These are phyloP conservation scores for Canavalia gladiata DNA, from an alignment of 306 rosid genomes.

Conservation along the genomic window DNA sequence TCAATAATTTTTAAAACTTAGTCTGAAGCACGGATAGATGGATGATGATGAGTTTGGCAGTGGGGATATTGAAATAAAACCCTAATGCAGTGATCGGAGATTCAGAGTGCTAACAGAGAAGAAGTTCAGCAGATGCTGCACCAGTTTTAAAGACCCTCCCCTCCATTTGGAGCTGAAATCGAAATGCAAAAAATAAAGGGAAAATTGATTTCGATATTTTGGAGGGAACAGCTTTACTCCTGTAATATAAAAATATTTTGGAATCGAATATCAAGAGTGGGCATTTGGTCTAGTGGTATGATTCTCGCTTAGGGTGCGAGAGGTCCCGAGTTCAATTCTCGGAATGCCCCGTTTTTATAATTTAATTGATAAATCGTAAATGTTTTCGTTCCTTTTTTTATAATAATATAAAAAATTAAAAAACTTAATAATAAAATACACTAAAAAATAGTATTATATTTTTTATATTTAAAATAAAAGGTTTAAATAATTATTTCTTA, in stretches of 20 bases:
- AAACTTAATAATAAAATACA: no score
- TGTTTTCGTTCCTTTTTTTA: no score
- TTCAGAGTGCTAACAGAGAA: not conserved
- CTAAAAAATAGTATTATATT: no score
- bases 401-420: no score
- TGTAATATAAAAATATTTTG: no score
- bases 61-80: constrained; percentile 35
- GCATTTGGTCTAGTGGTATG: constrained; percentile 76
- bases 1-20: not conserved
- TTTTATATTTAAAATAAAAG: no score
- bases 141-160: not conserved
- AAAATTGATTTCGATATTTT: constrained; percentile 11
- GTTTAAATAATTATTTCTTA: no score
- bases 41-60: constrained; percentile 3
- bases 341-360: constrained; percentile 57
- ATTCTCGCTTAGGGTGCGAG: constrained; percentile 77
- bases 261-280: not conserved
- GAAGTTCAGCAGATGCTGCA: constrained; percentile 7
- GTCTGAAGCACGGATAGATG: not conserved
- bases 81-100: constrained; percentile 34
- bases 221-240: constrained; percentile 49
- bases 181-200: constrained; percentile 35
- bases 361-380: no score
- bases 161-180: constrained; percentile 28
- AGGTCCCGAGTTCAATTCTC: constrained; percentile 77